A percentile compares a stretch with the other conserved stretches of the same genome.
These are phyloP conservation scores for Thelonectria discophora DNA, from an alignment of 2,329 filamentous ascomycete genomes.

Conservation along the genomic window DNA sequence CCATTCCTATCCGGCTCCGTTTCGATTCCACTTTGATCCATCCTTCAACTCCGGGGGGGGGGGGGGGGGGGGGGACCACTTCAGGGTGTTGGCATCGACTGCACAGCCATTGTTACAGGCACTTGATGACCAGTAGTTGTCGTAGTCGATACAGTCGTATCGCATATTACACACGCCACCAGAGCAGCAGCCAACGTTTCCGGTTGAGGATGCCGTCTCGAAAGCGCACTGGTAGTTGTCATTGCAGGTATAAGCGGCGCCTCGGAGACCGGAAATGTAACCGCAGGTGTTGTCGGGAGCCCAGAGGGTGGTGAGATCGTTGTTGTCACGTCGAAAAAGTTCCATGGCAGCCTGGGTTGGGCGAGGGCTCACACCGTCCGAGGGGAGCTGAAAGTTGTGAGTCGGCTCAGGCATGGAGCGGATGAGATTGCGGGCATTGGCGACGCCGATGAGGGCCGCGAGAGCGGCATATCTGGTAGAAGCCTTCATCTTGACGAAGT, in stretches of 20 bases:
- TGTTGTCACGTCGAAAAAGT: constrained; percentile 44
- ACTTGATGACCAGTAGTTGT: constrained; percentile 46
- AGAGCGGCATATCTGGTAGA: constrained; percentile 30
- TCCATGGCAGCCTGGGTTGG: constrained; percentile 54
- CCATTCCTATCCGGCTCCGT: too few species aligned
- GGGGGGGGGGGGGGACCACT: constrained; percentile 50
- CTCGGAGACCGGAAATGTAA: constrained; percentile 54
- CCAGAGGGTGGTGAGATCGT: constrained; percentile 51
- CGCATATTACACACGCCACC: constrained; percentile 46
- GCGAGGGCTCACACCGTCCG: constrained; percentile 49
- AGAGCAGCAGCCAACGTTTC: constrained; percentile 56
- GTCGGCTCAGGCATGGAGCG: constrained; percentile 50
- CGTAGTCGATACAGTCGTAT: constrained; percentile 52
- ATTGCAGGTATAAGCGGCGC: constrained; percentile 52
- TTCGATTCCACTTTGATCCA: background rate
- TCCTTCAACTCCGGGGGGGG: background rate
- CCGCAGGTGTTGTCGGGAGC: constrained; percentile 62
- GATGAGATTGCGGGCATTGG: constrained; percentile 42
- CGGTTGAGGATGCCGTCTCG: constrained; percentile 45
- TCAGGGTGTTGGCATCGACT: constrained; percentile 52
- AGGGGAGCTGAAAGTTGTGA: constrained; percentile 42
- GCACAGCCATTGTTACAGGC: constrained; percentile 53
- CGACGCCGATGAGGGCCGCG: constrained; percentile 44
- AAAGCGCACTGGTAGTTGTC: constrained; percentile 51
- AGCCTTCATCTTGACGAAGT: constrained; percentile 34